Evolutionary conservation across 768 basidiomycete species (phyloP), one percentile per base, ranked within the genome.

Genomic region (Boletus reticuloceps): DNA sequence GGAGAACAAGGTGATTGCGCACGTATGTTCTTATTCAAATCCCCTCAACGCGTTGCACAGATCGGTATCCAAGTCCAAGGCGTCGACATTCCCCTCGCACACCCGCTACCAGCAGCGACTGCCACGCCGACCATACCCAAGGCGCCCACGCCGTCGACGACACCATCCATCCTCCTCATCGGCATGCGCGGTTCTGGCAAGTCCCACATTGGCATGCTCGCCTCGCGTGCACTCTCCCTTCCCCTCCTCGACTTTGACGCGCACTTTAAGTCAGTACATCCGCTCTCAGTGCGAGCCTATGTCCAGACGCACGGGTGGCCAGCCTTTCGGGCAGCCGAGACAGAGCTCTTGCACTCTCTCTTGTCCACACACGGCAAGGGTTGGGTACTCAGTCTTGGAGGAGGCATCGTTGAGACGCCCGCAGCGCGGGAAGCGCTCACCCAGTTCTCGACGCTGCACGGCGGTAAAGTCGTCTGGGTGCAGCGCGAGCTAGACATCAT

Each of bases 121-220:
- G 69, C 76, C 46, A 81, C 76, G 58, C 76, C 75, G 25, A 36
- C 48, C 2, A 25, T 41, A 17, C 41, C 41, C 22, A 56, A 58
- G 32, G 25, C 9, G 6, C 70, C 54, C 34, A 50, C 60, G 0
- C 56, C 72, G 1, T 69, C 75, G 42, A 60, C 74, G 12, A 73
- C 76, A 6, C 79, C 83, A 17, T 85, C 88, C 6, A 81, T 94
- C 59, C 72, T 96, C 55, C 73, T 97, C 57, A 85, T 94, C 58
- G 94, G 97, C 27, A 98, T 99, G 97, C 89, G 96, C 17, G 97
- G 97, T 12, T 89, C 93, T 1, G 97, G 97, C 31, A 98, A 99
- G 75, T 92, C 91, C 2, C 88, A 86, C 72, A 81, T 98, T 55
- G 93, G 95, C 16, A 75, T 80, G 51, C 75, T 94, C 32, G 94